Evolutionary conservation across 2,329 filamentous ascomycete genomes (phyloP).

Genomic region (Aspergillus neoniger): DNA sequence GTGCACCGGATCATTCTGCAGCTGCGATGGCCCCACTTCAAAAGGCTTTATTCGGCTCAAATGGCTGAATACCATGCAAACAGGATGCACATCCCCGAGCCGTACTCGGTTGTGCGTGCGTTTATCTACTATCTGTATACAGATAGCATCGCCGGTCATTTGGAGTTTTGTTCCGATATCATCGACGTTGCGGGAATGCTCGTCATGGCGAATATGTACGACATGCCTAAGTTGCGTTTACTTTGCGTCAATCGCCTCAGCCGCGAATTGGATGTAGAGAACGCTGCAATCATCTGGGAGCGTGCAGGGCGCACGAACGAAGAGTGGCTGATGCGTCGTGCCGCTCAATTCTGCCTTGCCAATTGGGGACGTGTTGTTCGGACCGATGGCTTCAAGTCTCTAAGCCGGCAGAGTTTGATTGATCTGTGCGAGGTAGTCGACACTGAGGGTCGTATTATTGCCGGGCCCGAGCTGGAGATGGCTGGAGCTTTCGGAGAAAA

Average conservation of each 20-base stretch:
- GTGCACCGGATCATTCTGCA: constrained; percentile 94
- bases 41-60: constrained; percentile 84
- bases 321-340: constrained; percentile 87
- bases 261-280: constrained; percentile 88
- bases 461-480: constrained; percentile 76
- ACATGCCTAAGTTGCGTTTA: constrained; percentile 88
- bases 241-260: constrained; percentile 88
- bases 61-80: constrained; percentile 98
- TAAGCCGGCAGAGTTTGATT: constrained; percentile 77
- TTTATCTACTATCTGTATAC: constrained; percentile 98
- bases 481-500: constrained; percentile 56
- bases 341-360: constrained; percentile 83
- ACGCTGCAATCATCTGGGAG: constrained; percentile 96
- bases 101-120: constrained; percentile 88
- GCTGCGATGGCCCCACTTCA: constrained; percentile 95
- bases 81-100: constrained; percentile 96
- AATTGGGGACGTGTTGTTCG: constrained; percentile 95
- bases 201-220: constrained; percentile 97
- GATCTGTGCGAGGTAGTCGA: constrained; percentile 93
- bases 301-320: constrained; percentile 86
- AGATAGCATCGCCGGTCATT: constrained; percentile 72
- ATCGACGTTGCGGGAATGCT: constrained; percentile 89
- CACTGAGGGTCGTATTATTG: constrained; percentile 85
- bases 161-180: constrained; percentile 63
- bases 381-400: constrained; percentile 78